Percentiles rank a stretch among this genome's conserved stretches.
Conservation (phyloP, 2,329 filamentous ascomycete species). For the Aspergillus latus region DNA sequence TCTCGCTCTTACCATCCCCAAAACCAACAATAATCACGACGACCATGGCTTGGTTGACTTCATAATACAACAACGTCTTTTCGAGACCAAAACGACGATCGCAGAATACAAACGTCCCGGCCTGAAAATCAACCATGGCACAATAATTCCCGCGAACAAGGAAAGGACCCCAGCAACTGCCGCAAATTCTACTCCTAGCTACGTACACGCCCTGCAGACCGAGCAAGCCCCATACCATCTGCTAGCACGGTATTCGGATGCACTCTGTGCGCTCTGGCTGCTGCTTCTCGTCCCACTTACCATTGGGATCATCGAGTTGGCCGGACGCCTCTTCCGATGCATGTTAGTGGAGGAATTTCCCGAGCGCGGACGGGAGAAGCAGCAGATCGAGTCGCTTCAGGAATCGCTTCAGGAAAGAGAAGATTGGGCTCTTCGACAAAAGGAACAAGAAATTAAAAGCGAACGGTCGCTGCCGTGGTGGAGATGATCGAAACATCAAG, state of each 20-base stretch:
- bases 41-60: too few species aligned
- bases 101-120: too few species aligned
- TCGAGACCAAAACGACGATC: background rate
- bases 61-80: background rate
- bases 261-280: conserved; percentile 5
- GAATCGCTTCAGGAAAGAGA: conserved; percentile 6
- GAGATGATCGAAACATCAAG: background rate
- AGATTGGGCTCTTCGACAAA: background rate
- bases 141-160: background rate
- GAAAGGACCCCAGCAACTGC: background rate
- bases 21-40: background rate
- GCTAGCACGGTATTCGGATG: conserved; percentile 7
- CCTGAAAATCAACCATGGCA: conserved; percentile 2
- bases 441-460: conserved; percentile 2
- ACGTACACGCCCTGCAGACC: conserved; percentile 2
- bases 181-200: background rate
- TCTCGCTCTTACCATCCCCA: conserved; percentile 3
- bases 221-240: conserved; percentile 3
- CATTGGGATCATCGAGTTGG: conserved; percentile 11
- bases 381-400: background rate
- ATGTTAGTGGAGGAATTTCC: conserved; percentile 9
- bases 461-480: conserved; percentile 4
- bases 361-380: conserved; percentile 12
- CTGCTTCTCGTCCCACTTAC: conserved; percentile 16
- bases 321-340: conserved; percentile 5